Percentiles rank a stretch among this genome's conserved stretches.
Evolutionary conservation across 164 flowering plant species (phyloP).

Genomic region (Houttuynia cordata): DNA sequence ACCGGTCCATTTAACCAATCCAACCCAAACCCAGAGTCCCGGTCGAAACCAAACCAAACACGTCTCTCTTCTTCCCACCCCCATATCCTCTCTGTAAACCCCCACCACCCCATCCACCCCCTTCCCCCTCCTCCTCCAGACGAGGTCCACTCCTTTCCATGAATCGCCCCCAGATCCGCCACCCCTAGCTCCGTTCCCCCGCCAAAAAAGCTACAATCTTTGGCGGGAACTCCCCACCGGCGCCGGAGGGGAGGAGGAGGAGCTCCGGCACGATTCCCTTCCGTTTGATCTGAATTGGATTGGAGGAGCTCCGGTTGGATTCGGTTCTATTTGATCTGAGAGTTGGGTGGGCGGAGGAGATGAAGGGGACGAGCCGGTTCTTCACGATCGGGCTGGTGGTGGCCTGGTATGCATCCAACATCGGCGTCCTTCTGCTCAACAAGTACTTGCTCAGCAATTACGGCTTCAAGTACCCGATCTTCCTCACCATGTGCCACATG

Average conservation of each 20-base stretch:
- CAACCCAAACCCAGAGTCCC: too few relatives aligned
- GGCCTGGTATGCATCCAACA: conserved; percentile 42
- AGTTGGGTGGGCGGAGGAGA: neutral
- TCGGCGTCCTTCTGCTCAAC: conserved; percentile 38
- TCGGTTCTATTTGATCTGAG: neutral
- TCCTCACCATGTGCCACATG: conserved; percentile 50
- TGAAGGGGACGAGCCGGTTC: conserved; percentile 14
- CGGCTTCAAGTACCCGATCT: conserved; percentile 45
- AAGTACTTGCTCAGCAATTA: conserved; percentile 36
- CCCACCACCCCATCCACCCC: neutral
- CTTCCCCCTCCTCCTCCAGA: neutral
- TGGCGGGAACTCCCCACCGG: too few relatives aligned
- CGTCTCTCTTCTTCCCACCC: neutral
- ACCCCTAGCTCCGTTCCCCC: too few relatives aligned
- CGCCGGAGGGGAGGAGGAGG: neutral
- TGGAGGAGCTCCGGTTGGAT: neutral
- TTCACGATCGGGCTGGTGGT: conserved; percentile 34
- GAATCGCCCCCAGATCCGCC: neutral
- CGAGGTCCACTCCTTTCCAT: neutral
- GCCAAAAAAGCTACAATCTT: too few relatives aligned
- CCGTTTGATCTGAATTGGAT: neutral
- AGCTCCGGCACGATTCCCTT: too few relatives aligned
- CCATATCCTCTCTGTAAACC: neutral
- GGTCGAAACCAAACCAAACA: too few relatives aligned
- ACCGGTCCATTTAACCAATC: too few relatives aligned